Conservation (phyloP, 768 basidiomycete species). For the Hysterangium stoloniferum region DNA sequence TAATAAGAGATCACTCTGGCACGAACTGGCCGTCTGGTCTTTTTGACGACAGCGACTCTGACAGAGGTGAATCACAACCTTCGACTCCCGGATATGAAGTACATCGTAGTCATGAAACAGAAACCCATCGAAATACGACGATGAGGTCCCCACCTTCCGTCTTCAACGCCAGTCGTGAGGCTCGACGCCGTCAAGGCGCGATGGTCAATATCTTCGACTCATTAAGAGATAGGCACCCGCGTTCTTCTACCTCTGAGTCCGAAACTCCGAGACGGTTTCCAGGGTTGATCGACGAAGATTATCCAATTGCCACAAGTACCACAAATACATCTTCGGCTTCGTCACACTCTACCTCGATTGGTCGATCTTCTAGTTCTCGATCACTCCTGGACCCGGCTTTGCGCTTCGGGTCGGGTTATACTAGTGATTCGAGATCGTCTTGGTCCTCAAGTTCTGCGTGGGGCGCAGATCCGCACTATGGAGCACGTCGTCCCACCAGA, state of each 20-base stretch:
- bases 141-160: neutral
- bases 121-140: neutral
- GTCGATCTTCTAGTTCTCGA: slow-evolving; percentile 2
- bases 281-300: neutral
- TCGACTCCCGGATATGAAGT: neutral
- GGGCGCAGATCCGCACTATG: neutral
- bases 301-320: neutral
- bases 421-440: neutral
- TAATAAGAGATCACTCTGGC: too few species aligned
- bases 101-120: neutral
- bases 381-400: slow-evolving; percentile 8
- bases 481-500: neutral
- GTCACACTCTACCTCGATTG: neutral
- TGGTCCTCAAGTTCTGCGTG: neutral
- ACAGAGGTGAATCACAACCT: neutral
- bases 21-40: neutral
- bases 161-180: neutral
- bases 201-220: too few species aligned
- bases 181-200: neutral
- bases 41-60: neutral
- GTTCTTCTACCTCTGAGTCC: neutral
- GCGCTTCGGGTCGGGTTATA: slow-evolving; percentile 2
- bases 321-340: neutral
- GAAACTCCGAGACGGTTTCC: neutral
- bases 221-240: neutral